phyloP scores from a whole-genome alignment of 768 basidiomycete species.

The Imleria badia region DNA sequence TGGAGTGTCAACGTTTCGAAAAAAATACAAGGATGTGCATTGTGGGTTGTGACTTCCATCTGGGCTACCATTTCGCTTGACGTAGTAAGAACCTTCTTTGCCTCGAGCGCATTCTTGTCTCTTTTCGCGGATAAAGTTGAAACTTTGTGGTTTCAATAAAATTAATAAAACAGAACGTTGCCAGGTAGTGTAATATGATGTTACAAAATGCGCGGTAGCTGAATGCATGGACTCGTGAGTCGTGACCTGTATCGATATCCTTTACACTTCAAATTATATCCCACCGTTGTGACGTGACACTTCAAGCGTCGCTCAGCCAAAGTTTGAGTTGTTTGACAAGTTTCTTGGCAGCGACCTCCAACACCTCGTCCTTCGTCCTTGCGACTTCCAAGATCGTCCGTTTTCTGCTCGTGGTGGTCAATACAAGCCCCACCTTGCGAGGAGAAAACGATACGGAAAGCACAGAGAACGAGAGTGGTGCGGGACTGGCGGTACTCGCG shows the following conservation, averaged over 20 bases:
- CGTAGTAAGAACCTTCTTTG: no score
- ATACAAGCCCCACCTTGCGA: constrained; percentile 39
- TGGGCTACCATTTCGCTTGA: no score
- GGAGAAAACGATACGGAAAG: constrained; percentile 44
- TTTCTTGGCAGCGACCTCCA: constrained; percentile 55
- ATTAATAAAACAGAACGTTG: no score
- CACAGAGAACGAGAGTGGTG: constrained; percentile 34
- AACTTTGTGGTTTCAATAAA: no score
- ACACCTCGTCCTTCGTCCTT: constrained; percentile 49
- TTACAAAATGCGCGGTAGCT: not conserved
- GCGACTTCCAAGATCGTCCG: constrained; percentile 56
- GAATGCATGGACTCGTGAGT: not conserved
- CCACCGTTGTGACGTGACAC: no score
- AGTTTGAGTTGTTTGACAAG: constrained; percentile 48
- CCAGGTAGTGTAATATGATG: not conserved
- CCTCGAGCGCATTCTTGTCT: no score
- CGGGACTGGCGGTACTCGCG: not conserved
- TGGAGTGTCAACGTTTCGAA: no score
- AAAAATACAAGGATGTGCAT: no score
- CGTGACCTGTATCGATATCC: not conserved
- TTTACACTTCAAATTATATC: no score
- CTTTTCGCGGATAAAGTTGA: no score
- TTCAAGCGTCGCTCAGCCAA: constrained; percentile 36
- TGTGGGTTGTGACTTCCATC: no score
- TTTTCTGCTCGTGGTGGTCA: constrained; percentile 35